Conservation (phyloP, 768 basidiomycete species). For the Suillus placidus region DNA sequence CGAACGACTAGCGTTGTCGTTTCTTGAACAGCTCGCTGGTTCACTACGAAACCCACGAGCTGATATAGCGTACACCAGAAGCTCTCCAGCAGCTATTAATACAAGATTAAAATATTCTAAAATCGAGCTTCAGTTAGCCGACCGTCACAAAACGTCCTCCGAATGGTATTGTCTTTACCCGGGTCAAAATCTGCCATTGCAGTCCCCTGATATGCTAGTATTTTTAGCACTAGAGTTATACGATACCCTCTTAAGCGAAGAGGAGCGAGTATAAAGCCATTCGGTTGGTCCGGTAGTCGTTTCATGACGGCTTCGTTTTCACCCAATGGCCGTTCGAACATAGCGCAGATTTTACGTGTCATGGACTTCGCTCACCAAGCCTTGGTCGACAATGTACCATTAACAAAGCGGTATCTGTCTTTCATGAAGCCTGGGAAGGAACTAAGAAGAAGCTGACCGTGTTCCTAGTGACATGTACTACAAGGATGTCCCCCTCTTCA, state of each 20-base stretch:
- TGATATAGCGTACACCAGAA: background rate
- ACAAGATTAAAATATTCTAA: constrained; percentile 19
- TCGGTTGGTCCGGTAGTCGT: constrained; percentile 37
- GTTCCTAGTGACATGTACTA: constrained; percentile 83
- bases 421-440: background rate
- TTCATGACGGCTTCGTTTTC: background rate
- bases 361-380: constrained; percentile 74
- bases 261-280: constrained; percentile 40
- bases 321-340: constrained; percentile 1
- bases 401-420: constrained; percentile 63
- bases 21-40: constrained; percentile 35
- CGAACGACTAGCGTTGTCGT: constrained; percentile 32
- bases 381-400: constrained; percentile 51
- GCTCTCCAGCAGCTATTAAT: constrained; percentile 10
- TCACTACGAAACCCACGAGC: constrained; percentile 15
- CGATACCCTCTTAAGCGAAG: constrained; percentile 41
- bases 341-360: constrained; percentile 72
- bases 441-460: constrained; percentile 11
- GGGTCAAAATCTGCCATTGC: background rate
- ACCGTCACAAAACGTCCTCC: constrained; percentile 36
- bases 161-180: constrained; percentile 31
- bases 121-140: constrained; percentile 37
- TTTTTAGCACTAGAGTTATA: constrained; percentile 23
- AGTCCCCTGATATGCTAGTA: background rate
- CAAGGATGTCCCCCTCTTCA: constrained; percentile 79